phyloP scores from a whole-genome alignment of 495 filamentous ascomycete genomes.

The Neurospora sp. region DNA sequence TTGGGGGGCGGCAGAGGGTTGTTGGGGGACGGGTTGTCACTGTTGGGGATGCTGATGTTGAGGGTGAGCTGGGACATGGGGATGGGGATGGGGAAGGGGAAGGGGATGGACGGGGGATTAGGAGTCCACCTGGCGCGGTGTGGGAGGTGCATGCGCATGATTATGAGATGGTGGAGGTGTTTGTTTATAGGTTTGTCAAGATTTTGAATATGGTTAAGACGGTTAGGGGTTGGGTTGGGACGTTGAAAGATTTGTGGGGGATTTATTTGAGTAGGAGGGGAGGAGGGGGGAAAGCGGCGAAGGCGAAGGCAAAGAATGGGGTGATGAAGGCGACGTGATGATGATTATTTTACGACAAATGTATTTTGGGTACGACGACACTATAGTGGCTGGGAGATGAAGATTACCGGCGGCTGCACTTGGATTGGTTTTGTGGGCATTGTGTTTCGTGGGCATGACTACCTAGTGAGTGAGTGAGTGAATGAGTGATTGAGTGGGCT shows the following conservation, averaged over 20 bases:
- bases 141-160: conserved; percentile 52
- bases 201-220: conserved; percentile 36
- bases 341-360: not conserved
- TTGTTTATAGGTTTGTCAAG: conserved; percentile 33
- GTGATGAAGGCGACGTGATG: not conserved
- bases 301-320: not conserved
- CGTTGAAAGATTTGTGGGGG: conserved; percentile 33
- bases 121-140: conserved; percentile 8
- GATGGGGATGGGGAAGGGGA: not conserved
- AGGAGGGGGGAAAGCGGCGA: not conserved
- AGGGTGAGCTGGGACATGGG: not conserved
- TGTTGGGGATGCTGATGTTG: not conserved
- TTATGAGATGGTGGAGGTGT: conserved; percentile 43
- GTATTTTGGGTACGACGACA: no score
- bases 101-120: not conserved
- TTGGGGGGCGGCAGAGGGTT: conserved; percentile 42
- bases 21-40: conserved; percentile 8
- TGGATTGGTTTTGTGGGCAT: no score
- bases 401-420: no score
- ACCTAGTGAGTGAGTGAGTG: no score
- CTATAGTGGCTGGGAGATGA: no score
- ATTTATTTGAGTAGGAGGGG: conserved; percentile 4
- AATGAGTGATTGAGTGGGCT: no score
- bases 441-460: no score
- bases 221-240: conserved; percentile 40